phyloP scores from a whole-genome alignment of 23 red algal genomes.

The Gracilaria gracilis region DNA sequence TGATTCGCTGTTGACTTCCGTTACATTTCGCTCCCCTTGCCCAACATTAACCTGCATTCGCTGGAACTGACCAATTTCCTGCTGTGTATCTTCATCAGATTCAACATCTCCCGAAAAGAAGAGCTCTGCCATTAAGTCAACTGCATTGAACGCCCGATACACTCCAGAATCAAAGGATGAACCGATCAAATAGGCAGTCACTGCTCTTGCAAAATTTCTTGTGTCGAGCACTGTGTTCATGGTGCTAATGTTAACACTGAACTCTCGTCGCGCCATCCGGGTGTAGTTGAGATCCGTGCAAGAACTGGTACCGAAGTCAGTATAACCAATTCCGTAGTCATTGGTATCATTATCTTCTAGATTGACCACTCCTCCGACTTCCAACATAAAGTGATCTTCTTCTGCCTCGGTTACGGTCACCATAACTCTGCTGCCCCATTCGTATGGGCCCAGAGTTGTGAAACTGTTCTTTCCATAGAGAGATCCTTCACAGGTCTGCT shows the following conservation, averaged over 20 bases:
- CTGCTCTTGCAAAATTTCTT: not conserved
- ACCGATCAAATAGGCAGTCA: not conserved
- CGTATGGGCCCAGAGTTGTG: not conserved
- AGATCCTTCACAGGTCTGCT: not conserved
- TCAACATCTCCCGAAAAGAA: conserved; percentile 15
- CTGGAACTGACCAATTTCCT: conserved; percentile 3
- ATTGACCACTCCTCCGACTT: conserved; percentile 7
- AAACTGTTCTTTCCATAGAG: conserved; percentile 4
- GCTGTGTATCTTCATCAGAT: not conserved
- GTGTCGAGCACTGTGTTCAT: not conserved
- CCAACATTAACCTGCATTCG: conserved; percentile 3
- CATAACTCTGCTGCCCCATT: conserved; percentile 6
- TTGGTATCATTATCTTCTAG: conserved; percentile 20
- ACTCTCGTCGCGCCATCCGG: conserved; percentile 23
- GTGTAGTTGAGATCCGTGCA: conserved; percentile 19
- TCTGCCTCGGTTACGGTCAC: not conserved
- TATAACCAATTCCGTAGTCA: not conserved
- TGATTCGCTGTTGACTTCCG: not conserved
- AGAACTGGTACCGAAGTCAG: not conserved
- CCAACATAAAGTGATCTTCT: not conserved
- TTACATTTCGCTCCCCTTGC: conserved; percentile 1
- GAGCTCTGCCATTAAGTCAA: not conserved
- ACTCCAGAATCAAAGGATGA: not conserved
- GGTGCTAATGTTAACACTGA: not conserved
- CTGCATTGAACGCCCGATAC: conserved; percentile 10